Percentiles rank a stretch among this genome's conserved stretches.
phyloP scores from a whole-genome alignment of 2,329 filamentous ascomycete genomes.

The Fusarium succisae region DNA sequence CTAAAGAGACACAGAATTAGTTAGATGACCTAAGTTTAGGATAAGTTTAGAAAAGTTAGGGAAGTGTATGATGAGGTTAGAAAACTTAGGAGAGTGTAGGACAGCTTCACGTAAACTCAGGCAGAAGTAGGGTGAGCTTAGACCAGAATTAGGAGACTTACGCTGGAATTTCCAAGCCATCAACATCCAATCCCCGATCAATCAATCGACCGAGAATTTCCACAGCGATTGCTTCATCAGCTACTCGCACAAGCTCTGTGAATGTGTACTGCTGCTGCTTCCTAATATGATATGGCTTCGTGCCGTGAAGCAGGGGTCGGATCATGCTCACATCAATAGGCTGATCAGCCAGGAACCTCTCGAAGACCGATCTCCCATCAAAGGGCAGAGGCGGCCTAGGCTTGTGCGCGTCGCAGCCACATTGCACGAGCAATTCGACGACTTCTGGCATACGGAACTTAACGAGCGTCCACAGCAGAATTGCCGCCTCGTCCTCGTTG shows the following conservation, averaged over 20 bases:
- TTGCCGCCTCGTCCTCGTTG: conserved; percentile 8
- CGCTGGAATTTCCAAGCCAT: conserved; percentile 5
- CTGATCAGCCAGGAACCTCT: conserved; percentile 13
- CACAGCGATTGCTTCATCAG: neutral
- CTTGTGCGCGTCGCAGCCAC: conserved; percentile 15
- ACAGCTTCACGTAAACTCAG: neutral
- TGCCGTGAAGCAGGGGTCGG: conserved; percentile 12
- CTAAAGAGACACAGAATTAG: neutral
- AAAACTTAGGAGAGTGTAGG: neutral
- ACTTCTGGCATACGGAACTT: conserved; percentile 1
- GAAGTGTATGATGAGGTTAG: no score
- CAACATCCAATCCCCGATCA: conserved; percentile 26
- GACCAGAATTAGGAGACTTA: neutral
- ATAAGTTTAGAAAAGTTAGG: neutral
- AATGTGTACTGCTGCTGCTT: conserved; percentile 26
- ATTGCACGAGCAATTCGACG: conserved; percentile 20
- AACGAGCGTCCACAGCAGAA: conserved; percentile 19
- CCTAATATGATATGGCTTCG: conserved; percentile 11
- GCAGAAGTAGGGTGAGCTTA: neutral
- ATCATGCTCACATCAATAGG: conserved; percentile 11
- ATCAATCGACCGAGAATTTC: conserved; percentile 17
- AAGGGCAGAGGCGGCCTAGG: conserved; percentile 6
- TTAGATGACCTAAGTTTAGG: neutral
- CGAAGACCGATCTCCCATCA: conserved; percentile 13
- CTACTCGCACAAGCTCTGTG: neutral